Conservation (phyloP, 768 basidiomycete species). For the Clathrus columnatus region DNA sequence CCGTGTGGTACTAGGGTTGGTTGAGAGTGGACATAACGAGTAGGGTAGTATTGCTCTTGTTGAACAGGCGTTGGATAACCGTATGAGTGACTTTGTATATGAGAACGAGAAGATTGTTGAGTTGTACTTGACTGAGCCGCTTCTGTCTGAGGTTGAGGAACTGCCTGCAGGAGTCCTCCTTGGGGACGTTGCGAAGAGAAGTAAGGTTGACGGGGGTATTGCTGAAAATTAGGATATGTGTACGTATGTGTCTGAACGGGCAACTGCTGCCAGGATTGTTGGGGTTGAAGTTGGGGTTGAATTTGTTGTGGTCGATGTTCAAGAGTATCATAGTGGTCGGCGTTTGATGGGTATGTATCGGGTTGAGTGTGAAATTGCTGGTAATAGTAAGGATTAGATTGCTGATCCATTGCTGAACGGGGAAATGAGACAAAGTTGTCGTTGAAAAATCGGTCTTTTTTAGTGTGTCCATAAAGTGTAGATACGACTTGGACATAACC, state of each 20-base stretch:
- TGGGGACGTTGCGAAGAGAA: not conserved
- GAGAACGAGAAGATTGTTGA: not conserved
- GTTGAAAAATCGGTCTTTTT: not conserved
- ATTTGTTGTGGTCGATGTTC: not conserved
- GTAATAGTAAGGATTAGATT: slow-evolving; percentile 6
- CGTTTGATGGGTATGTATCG: not conserved
- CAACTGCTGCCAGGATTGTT: not conserved
- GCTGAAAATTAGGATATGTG: not conserved
- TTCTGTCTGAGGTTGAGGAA: not conserved
- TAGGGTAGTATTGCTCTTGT: slow-evolving; percentile 1
- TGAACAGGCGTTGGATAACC: not conserved
- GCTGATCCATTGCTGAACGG: slow-evolving; percentile 7
- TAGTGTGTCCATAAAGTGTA: slow-evolving; percentile 8
- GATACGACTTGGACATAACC: not conserved
- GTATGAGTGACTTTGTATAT: not conserved
- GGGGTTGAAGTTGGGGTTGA: not conserved
- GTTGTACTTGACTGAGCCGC: not conserved
- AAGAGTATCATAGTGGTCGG: not conserved
- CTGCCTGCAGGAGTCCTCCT: not conserved
- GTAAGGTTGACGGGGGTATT: not conserved
- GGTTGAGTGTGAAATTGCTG: not conserved
- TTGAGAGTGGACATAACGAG: slow-evolving; percentile 7
- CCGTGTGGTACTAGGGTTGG: not conserved
- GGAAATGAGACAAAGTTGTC: not conserved
- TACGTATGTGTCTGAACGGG: not conserved